Conservation (phyloP, 345 rosid genomes). For the Eucalyptus shirleyi region DNA sequence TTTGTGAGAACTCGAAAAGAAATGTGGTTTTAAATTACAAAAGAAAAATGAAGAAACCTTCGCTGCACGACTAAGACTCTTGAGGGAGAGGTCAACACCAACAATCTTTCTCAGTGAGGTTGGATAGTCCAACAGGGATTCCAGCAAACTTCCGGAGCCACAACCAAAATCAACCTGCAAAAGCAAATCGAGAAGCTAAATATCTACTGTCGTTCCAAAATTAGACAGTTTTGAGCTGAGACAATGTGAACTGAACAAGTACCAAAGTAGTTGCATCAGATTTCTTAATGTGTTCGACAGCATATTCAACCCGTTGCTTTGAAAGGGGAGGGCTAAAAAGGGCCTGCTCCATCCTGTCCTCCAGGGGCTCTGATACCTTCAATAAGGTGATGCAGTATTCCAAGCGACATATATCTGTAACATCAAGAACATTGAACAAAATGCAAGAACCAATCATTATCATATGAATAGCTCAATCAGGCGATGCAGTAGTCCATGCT, state of each 20-base stretch:
- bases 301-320: slow-evolving; percentile 91
- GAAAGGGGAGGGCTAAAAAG: slow-evolving; percentile 93
- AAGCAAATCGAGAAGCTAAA: neutral
- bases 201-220: neutral
- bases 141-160: slow-evolving; percentile 85
- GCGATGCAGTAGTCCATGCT: slow-evolving; percentile 13
- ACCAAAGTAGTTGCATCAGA: slow-evolving; percentile 73
- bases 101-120: slow-evolving; percentile 57
- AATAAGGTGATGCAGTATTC: slow-evolving; percentile 40
- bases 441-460: neutral
- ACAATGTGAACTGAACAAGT: neutral
- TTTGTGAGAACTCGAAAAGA: neutral
- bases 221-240: neutral
- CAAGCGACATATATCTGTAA: slow-evolving; percentile 17
- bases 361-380: slow-evolving; percentile 61
- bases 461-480: slow-evolving; percentile 10
- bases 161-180: slow-evolving; percentile 88
- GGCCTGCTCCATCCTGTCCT: slow-evolving; percentile 94
- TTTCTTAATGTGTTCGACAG: slow-evolving; percentile 59
- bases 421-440: neutral
- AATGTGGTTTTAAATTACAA: neutral
- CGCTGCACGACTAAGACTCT: slow-evolving; percentile 82
- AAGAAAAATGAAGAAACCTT: slow-evolving; percentile 31
- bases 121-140: slow-evolving; percentile 66
- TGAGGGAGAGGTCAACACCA: slow-evolving; percentile 78